Base-by-base conservation (phyloP, 2,329 filamentous ascomycete genomes). In the Xylaria sp. region DNA sequence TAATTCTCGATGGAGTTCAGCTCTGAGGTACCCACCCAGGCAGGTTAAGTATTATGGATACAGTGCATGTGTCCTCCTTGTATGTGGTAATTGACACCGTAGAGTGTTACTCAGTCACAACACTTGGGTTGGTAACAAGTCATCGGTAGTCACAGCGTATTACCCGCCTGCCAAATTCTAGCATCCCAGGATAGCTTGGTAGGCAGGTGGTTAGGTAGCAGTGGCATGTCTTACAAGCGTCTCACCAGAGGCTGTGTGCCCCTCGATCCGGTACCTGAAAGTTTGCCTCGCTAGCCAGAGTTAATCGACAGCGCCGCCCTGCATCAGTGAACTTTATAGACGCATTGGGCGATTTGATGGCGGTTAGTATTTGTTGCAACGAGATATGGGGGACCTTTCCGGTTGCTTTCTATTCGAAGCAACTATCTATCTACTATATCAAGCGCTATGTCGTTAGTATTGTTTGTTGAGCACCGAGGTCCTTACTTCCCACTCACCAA, bases 211-310 rank as follows among this genome's bases (percentile, higher is more conserved):
- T 24, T 51, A 51, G 21, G 48, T 24, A 51, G 48, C n/a, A 51
- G 48, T 36, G 34, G 34, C 48, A 42, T 57, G 54, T 57, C 54
- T 57, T 39, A 42, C 54, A 57, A 30, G 54, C n/a, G 54, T 42
- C 54, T 57, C 27, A 30, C 24, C 24, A 61, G 50, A 60, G 57
- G 57, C 61, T 61, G 58, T 61, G 58, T 60, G 56, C 53, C 63
- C 58, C 65, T 64, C 36, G 42, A 56, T 66, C 63, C 58, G n/a
- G 69, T 71, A 65, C 69, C 69, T 71, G 69, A 69, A 67, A 67
- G 57, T 61, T 67, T 62, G 53, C 63, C 24, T 62, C n/a, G 39
- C 51, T 19, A n/a, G 42, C n/a, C 42, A 47, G 42, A 47, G 8
- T 19, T 19, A n/a, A 57, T 61, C 48, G 36, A 47, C 32, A 21